Conservation (phyloP, 1,284 basidiomycete species). For the Blastosporella zonata region DNA sequence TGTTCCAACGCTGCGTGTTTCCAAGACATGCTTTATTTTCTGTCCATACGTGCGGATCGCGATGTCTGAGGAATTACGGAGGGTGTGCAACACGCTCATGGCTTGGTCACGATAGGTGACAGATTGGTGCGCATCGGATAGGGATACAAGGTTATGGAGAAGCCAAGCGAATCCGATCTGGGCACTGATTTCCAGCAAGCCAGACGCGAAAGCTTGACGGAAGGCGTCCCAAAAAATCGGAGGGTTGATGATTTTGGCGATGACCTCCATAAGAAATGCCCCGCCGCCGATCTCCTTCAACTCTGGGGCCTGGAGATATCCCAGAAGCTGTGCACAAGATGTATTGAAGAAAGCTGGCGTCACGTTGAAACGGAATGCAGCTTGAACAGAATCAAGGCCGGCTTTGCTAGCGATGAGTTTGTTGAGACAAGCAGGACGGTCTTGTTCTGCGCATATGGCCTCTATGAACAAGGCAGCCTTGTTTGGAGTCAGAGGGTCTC, state of each 20-base stretch:
- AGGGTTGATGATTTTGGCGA: conserved; percentile 46
- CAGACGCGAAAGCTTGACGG: conserved; percentile 35
- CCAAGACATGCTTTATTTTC: conserved; percentile 43
- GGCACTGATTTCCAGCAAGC: conserved; percentile 33
- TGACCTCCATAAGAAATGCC: conserved; percentile 35
- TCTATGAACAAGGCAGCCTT: conserved; percentile 40
- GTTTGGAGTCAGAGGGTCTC: conserved; percentile 17
- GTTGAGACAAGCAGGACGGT: conserved; percentile 38
- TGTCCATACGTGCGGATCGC: conserved; percentile 34
- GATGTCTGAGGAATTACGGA: conserved; percentile 34
- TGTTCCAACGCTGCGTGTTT: conserved; percentile 24
- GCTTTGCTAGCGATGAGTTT: conserved; percentile 36
- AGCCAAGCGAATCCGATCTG: conserved; percentile 48
- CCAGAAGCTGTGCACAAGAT: conserved; percentile 34
- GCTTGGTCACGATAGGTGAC: conserved; percentile 37
- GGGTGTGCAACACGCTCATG: conserved; percentile 26
- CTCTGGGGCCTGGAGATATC: conserved; percentile 39
- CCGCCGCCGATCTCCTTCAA: conserved; percentile 41
- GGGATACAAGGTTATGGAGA: conserved; percentile 44
- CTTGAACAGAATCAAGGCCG: conserved; percentile 42
- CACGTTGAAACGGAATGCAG: conserved; percentile 43
- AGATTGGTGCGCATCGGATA: conserved; percentile 34
- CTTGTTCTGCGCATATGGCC: conserved; percentile 40
- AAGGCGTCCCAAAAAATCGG: conserved; percentile 53
- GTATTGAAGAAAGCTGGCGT: conserved; percentile 44